phyloP scores from a whole-genome alignment of 768 basidiomycete species.

The Tricholoma flavovirens region DNA sequence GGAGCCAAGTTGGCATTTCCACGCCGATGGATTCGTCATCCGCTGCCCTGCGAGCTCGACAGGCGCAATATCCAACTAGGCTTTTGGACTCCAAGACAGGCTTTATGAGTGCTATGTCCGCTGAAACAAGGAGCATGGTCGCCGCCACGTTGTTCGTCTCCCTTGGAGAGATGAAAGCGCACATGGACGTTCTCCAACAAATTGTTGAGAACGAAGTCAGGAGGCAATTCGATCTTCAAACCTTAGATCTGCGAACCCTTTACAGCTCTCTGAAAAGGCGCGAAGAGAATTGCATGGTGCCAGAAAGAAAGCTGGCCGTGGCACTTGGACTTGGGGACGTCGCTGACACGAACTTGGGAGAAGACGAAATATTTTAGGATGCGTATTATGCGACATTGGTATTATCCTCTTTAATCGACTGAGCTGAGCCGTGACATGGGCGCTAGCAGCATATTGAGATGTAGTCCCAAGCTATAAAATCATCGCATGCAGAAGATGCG shows the following conservation, averaged over 20 bases:
- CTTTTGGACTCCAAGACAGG: conserved; percentile 25
- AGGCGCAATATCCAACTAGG: conserved; percentile 34
- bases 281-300: neutral
- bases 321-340: conserved; percentile 5
- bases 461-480: neutral
- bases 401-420: neutral
- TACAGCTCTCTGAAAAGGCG: conserved; percentile 6
- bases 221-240: conserved; percentile 24
- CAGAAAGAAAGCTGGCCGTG: conserved; percentile 3
- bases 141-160: conserved; percentile 27
- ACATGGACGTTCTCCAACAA: conserved; percentile 36
- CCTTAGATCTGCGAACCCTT: conserved; percentile 17
- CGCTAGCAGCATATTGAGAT: neutral
- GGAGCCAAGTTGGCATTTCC: conserved; percentile 24
- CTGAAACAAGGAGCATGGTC: conserved; percentile 28
- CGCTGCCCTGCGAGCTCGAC: conserved; percentile 29
- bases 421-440: neutral
- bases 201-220: conserved; percentile 29
- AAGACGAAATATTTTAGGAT: conserved; percentile 16
- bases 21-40: conserved; percentile 18
- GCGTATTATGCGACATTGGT: neutral
- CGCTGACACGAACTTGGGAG: neutral
- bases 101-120: conserved; percentile 32
- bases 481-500: neutral
- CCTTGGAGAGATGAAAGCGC: conserved; percentile 25